These are phyloP conservation scores for Backusella australiensis DNA, from an alignment of 192 early-diverging fungal genomes.

Conservation along the genomic window DNA sequence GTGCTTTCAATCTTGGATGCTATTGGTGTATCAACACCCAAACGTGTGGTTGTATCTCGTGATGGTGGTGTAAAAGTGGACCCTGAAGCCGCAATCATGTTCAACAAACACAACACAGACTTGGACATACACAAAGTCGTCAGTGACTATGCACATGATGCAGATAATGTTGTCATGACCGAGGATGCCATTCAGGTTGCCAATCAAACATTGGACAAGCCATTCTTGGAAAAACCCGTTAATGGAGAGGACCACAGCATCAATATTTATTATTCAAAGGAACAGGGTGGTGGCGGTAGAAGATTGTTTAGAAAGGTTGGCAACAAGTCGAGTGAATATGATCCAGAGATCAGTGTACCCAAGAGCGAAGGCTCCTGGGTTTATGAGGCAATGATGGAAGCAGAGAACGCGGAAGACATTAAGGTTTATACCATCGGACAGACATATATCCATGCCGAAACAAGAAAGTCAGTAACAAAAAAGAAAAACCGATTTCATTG, in stretches of 20 bases:
- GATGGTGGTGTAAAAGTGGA: slow-evolving; percentile 65
- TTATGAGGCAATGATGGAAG: slow-evolving; percentile 94
- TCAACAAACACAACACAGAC: slow-evolving; percentile 50
- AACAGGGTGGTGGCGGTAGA: slow-evolving; percentile 80
- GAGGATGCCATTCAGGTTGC: slow-evolving; percentile 72
- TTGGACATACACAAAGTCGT: slow-evolving; percentile 41
- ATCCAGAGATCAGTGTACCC: slow-evolving; percentile 62
- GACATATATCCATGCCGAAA: slow-evolving; percentile 89
- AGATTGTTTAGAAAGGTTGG: slow-evolving; percentile 84
- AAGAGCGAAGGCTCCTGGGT: slow-evolving; percentile 80
- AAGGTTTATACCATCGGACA: slow-evolving; percentile 96
- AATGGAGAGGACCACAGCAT: slow-evolving; percentile 97
- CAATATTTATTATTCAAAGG: slow-evolving; percentile 86
- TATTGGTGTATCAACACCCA: slow-evolving; percentile 81
- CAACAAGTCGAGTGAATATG: slow-evolving; percentile 95
- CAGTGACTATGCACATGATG: slow-evolving; percentile 10
- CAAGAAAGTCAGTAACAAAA: slow-evolving; percentile 66
- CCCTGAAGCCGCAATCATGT: slow-evolving; percentile 47
- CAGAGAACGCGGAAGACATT: slow-evolving; percentile 95
- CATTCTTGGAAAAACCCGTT: slow-evolving; percentile 98
- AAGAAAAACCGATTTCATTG: not conserved
- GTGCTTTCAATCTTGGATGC: slow-evolving; percentile 79
- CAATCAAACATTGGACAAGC: slow-evolving; percentile 70
- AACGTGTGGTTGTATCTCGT: slow-evolving; percentile 68
- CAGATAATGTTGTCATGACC: slow-evolving; percentile 25